Evolutionary conservation across 2,329 filamentous ascomycete species (phyloP).

Genomic region (Diplodia seriata): DNA sequence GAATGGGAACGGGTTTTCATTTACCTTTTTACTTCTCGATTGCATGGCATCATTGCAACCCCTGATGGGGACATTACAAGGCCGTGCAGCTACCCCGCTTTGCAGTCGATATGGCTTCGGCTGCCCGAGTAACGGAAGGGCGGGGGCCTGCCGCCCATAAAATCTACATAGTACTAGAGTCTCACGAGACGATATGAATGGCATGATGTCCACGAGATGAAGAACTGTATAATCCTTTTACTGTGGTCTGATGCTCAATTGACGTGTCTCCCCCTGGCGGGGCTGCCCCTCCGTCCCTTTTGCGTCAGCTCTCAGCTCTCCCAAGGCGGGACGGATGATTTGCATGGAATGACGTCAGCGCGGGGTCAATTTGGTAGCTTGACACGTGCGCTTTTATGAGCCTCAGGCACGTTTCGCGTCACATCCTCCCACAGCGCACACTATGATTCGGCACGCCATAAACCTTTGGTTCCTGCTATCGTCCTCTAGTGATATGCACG

Average conservation of each 20-base stretch:
- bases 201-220: slow-evolving; percentile 28
- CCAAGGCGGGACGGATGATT: neutral
- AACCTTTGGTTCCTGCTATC: too few species aligned
- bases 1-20: slow-evolving; percentile 20
- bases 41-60: neutral
- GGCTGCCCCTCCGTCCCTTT: neutral
- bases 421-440: too few species aligned
- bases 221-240: neutral
- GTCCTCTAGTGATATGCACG: too few species aligned
- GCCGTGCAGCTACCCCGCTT: slow-evolving; percentile 1
- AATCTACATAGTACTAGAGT: slow-evolving; percentile 16
- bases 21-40: neutral
- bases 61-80: neutral
- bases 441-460: too few species aligned
- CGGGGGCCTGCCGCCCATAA: neutral
- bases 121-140: neutral
- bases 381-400: neutral
- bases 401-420: neutral
- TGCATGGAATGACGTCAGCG: slow-evolving; percentile 15
- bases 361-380: neutral
- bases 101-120: slow-evolving; percentile 13
- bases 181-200: slow-evolving; percentile 30
- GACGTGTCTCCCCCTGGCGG: neutral
- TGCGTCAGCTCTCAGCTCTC: neutral
- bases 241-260: neutral